These are phyloP conservation scores for Pisolithus albus DNA, from an alignment of 768 basidiomycete species.

Conservation along the genomic window DNA sequence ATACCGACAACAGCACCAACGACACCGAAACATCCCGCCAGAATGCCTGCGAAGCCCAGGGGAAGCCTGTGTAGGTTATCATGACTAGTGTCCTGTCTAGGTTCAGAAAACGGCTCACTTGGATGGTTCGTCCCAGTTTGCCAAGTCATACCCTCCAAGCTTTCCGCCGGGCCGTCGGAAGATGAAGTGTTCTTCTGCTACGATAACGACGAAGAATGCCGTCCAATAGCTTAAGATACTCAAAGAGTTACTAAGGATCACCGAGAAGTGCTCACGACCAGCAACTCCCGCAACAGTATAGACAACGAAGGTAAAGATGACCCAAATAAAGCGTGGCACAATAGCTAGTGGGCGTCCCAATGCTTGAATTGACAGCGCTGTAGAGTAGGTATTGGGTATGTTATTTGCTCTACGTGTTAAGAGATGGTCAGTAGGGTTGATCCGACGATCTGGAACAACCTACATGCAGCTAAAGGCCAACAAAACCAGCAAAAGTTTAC, in stretches of 20 bases:
- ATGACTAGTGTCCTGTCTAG: not conserved
- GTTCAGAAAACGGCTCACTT: conserved; percentile 18
- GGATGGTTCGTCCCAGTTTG: conserved; percentile 39
- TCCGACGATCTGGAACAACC: conserved; percentile 5
- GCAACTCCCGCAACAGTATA: conserved; percentile 37
- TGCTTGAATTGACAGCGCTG: conserved; percentile 41
- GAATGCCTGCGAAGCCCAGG: conserved; percentile 40
- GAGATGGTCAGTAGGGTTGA: not conserved
- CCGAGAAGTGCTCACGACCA: conserved; percentile 40
- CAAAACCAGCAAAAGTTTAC: conserved; percentile 36
- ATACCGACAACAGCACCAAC: conserved; percentile 46
- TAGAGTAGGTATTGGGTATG: conserved; percentile 41
- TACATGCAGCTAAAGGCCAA: conserved; percentile 38
- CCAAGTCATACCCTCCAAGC: conserved; percentile 46
- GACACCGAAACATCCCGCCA: conserved; percentile 41
- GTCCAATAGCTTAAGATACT: conserved; percentile 41
- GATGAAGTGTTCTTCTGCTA: conserved; percentile 41
- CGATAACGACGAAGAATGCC: conserved; percentile 40
- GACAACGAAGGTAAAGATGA: conserved; percentile 31
- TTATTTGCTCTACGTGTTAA: conserved; percentile 27
- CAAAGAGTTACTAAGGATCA: conserved; percentile 38
- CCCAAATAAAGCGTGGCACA: conserved; percentile 42
- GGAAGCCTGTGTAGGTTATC: conserved; percentile 16
- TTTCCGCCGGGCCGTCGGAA: conserved; percentile 34
- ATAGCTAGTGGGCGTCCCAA: conserved; percentile 37